These are phyloP conservation scores for Lolium perenne DNA, from an alignment of 176 grass and related monocot species.

Conservation along the genomic window DNA sequence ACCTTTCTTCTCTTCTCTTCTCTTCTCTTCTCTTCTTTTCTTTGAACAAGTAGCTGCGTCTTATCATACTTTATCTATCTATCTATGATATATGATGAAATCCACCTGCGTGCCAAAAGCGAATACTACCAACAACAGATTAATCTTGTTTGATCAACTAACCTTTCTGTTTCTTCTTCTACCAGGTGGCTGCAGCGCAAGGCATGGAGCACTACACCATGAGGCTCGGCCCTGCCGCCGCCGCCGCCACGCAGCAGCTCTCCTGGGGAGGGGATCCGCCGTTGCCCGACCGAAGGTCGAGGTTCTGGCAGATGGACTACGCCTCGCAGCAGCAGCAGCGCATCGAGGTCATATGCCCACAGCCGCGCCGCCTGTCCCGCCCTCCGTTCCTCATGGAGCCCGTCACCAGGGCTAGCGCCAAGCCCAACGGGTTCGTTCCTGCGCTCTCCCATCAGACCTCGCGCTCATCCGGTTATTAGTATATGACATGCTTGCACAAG, in stretches of 20 bases:
- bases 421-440: conserved; percentile 50
- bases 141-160: not conserved
- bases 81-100: too few relatives aligned
- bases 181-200: conserved; percentile 1
- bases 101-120: not conserved
- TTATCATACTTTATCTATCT: not conserved
- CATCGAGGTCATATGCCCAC: conserved; percentile 73
- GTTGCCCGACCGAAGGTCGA: conserved; percentile 65
- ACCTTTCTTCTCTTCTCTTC: too few relatives aligned
- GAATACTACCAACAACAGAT: not conserved
- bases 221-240: conserved; percentile 37
- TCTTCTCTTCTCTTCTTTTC: too few relatives aligned
- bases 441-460: not conserved
- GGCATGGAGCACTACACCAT: conserved; percentile 59
- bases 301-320: conserved; percentile 74
- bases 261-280: conserved; percentile 26
- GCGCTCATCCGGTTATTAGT: too few relatives aligned
- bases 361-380: conserved; percentile 58
- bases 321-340: conserved; percentile 25
- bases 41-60: not conserved
- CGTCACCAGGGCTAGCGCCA: conserved; percentile 49
- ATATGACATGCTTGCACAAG: not conserved
- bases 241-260: conserved; percentile 40
- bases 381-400: conserved; percentile 43
- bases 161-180: not conserved